Base-by-base conservation (phyloP, 768 basidiomycete genomes). In the Russula ochroleuca region DNA sequence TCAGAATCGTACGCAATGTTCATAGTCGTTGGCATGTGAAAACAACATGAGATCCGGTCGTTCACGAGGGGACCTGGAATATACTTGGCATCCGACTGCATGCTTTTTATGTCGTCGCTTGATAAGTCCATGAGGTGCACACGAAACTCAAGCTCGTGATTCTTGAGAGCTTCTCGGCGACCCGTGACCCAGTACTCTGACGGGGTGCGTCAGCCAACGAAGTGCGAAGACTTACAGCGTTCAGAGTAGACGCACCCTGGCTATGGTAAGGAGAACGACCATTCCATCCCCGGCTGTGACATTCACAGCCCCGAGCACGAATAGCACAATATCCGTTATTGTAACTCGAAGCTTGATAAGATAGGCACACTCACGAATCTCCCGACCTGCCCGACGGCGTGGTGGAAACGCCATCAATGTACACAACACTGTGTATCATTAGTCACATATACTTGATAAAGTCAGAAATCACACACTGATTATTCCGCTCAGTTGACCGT, bases 121-220 rank as follows among this genome's bases (percentile, higher is more conserved):
- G 59, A 61, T 14, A 66, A 15, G n/a, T 50, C 35, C 45, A 68
- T 38, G 4, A 14, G 58, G 11, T 63, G 61, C 2, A 61, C 45
- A 3, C 25, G 15, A 40, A 58, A 47, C 21, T 54, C 40, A 15
- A 67, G 41, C 11, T 45, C 5, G 14, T 62, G 55, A 2, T 38
- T 28, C 33, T 60, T 50, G 14, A 5, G 45, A 2, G 14, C 19
- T 7, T 63, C 47, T 40, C 31, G 19, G 48, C 45, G 56, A 19
- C 67, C 67, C 15, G 48, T 59, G 15, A 68, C 5, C 23, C 21
- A 52, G 23, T 63, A 68, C 21, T 54, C 64, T 66, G 11, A 14
- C 21, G 19, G 4, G 19, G 21, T 6, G 15, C n/a, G 9, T 55
- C 35, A 66, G 38, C 56, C 17, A 13, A n/a, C 7, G 48, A 43